phyloP scores from a whole-genome alignment of 352 stramenopile species.

The Phytophthora pini region DNA sequence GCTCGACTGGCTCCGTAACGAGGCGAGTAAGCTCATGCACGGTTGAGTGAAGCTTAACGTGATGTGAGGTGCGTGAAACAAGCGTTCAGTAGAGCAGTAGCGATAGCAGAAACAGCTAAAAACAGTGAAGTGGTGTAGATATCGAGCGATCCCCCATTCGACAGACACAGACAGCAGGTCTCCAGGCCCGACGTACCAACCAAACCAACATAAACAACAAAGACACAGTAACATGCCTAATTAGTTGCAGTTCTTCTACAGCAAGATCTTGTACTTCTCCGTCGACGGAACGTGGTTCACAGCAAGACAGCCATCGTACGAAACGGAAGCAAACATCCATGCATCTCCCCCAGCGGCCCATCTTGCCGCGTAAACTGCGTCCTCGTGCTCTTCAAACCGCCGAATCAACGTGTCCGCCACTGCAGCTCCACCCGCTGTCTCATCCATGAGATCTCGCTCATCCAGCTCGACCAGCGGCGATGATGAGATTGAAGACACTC shows the following conservation, averaged over 20 bases:
- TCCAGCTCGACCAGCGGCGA: conserved; percentile 95
- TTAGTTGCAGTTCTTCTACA: conserved; percentile 68
- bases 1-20: conserved; percentile 78
- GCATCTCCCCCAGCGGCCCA: conserved; percentile 94
- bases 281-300: conserved; percentile 97
- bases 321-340: conserved; percentile 96
- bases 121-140: conserved; percentile 41
- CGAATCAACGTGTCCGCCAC: conserved; percentile 79
- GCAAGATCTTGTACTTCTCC: conserved; percentile 99
- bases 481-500: conserved; percentile 96
- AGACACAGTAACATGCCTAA: conserved; percentile 30
- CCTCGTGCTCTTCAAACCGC: conserved; percentile 94
- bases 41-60: conserved; percentile 46
- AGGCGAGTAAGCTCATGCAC: conserved; percentile 79
- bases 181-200: conserved; percentile 35
- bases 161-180: conserved; percentile 38
- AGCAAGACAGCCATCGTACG: conserved; percentile 95
- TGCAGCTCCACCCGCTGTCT: conserved; percentile 59
- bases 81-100: conserved; percentile 47
- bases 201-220: conserved; percentile 39
- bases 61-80: conserved; percentile 36
- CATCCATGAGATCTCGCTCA: conserved; percentile 76
- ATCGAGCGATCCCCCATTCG: conserved; percentile 28
- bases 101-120: conserved; percentile 22
- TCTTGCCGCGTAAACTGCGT: conserved; percentile 92